Evolutionary conservation across 2,329 filamentous ascomycete species (phyloP).

Genomic region (Paecilomyces fulvus): DNA sequence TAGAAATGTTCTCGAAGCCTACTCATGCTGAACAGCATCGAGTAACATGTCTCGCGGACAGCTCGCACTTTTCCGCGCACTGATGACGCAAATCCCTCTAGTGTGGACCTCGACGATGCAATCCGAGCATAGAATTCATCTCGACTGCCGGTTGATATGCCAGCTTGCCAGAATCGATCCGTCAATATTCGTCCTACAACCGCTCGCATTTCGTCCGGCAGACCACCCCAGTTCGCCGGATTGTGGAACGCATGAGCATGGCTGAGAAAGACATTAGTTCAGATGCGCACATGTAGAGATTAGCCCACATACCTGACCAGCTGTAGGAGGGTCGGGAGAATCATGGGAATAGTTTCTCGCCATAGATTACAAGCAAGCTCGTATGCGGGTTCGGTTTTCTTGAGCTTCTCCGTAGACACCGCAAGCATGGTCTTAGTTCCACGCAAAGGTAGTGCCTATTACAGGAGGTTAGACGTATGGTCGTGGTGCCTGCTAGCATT

Average conservation of each 20-base stretch:
- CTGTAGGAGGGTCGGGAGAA: conserved; percentile 78
- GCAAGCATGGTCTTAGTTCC: conserved; percentile 87
- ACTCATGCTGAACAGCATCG: conserved; percentile 89
- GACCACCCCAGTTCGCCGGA: conserved; percentile 68
- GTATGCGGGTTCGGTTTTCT: conserved; percentile 63
- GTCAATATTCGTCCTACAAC: conserved; percentile 78
- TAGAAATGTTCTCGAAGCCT: conserved; percentile 83
- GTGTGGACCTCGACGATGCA: conserved; percentile 74
- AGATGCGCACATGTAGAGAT: neutral
- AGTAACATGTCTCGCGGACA: conserved; percentile 87
- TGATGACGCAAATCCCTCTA: conserved; percentile 89
- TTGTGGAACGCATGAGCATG: conserved; percentile 91
- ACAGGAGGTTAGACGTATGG: neutral
- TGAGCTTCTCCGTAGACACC: conserved; percentile 82
- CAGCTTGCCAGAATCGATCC: conserved; percentile 96
- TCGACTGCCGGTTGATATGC: conserved; percentile 89
- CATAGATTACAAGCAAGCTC: conserved; percentile 72
- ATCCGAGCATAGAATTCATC: conserved; percentile 95
- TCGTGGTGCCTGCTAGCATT: conserved; percentile 2
- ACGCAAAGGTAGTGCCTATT: conserved; percentile 66
- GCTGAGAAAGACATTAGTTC: conserved; percentile 34
- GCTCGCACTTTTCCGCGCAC: conserved; percentile 82
- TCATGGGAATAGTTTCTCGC: conserved; percentile 70
- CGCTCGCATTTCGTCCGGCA: conserved; percentile 65
- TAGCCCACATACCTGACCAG: conserved; percentile 55